Conservation (phyloP, 176 grass and related monocot species). For the Juncus inflexus region DNA sequence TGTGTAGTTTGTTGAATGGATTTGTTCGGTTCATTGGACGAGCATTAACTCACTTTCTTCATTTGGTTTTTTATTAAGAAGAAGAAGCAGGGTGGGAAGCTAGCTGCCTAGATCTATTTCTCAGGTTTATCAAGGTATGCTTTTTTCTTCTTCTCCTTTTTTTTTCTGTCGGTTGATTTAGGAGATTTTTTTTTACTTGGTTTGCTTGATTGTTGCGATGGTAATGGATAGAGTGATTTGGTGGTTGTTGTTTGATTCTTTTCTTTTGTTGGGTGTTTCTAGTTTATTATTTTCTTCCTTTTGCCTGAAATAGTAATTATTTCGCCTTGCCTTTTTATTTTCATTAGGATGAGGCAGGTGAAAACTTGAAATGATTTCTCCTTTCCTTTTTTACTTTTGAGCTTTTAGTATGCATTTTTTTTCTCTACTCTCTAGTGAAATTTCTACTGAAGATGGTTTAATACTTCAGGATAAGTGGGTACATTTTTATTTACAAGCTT, state of each 20-base stretch:
- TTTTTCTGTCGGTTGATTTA: too few relatives aligned
- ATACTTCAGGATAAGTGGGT: too few relatives aligned
- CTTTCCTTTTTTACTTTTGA: too few relatives aligned
- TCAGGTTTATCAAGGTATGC: not conserved
- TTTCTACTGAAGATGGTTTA: too few relatives aligned
- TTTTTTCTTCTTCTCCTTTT: not conserved
- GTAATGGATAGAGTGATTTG: not conserved
- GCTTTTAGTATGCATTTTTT: too few relatives aligned
- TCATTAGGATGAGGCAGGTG: too few relatives aligned
- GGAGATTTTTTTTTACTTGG: not conserved
- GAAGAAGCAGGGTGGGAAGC: slow-evolving; percentile 1
- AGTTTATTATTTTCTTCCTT: not conserved
- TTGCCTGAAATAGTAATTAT: not conserved
- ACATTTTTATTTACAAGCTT: too few relatives aligned
- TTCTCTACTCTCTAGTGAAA: too few relatives aligned
- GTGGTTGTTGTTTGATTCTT: slow-evolving; percentile 3
- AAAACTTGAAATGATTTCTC: too few relatives aligned
- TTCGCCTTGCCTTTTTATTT: too few relatives aligned
- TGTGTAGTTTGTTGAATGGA: not conserved
- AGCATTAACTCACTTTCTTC: not conserved
- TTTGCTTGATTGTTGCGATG: not conserved
- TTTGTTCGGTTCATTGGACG: not conserved
- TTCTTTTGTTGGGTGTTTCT: not conserved
- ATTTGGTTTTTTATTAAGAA: not conserved
- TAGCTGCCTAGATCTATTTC: not conserved